A percentile compares a stretch with the other conserved stretches of the same genome.
phyloP scores from a whole-genome alignment of 1,139 yeast genomes.

The Nakaseomyces glabratus region DNA sequence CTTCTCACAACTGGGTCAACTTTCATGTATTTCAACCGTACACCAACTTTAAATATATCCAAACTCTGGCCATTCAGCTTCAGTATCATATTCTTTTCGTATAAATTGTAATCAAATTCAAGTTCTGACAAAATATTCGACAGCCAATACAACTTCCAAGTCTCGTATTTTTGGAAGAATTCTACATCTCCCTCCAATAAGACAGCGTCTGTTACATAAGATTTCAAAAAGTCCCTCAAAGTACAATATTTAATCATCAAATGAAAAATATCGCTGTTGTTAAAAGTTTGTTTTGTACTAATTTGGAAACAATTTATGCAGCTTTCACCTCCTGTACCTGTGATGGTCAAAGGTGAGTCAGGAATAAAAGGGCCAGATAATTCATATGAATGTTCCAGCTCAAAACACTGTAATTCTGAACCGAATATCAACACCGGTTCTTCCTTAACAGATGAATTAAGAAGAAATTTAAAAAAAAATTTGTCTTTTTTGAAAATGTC shows the following conservation, averaged over 20 bases:
- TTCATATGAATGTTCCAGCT: constrained; percentile 13
- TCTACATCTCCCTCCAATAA: constrained; percentile 23
- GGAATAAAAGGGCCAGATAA: constrained; percentile 20
- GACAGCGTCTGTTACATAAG: constrained; percentile 23
- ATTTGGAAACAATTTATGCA: constrained; percentile 24
- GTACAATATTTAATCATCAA: constrained; percentile 21
- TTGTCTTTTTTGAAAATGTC: constrained; percentile 25
- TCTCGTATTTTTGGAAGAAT: constrained; percentile 18
- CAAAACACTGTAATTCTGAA: constrained; percentile 11
- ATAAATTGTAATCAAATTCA: constrained; percentile 19
- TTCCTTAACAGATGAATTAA: constrained; percentile 21
- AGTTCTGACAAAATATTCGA: constrained; percentile 16
- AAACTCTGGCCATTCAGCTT: constrained; percentile 9
- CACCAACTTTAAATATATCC: constrained; percentile 8
- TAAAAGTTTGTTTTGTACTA: constrained; percentile 12
- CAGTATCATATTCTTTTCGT: constrained; percentile 12
- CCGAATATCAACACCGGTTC: constrained; percentile 22
- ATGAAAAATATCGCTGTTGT: constrained; percentile 18
- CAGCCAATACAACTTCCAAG: constrained; percentile 24
- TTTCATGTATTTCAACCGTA: constrained; percentile 9
- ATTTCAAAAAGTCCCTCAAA: constrained; percentile 24
- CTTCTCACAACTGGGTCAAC: constrained; percentile 13
- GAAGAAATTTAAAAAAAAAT: constrained; percentile 27
- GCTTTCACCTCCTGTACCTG: constrained; percentile 16
- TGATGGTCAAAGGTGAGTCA: constrained; percentile 14